Conservation (phyloP, 768 basidiomycete genomes). For the Leccinum variicolor region DNA sequence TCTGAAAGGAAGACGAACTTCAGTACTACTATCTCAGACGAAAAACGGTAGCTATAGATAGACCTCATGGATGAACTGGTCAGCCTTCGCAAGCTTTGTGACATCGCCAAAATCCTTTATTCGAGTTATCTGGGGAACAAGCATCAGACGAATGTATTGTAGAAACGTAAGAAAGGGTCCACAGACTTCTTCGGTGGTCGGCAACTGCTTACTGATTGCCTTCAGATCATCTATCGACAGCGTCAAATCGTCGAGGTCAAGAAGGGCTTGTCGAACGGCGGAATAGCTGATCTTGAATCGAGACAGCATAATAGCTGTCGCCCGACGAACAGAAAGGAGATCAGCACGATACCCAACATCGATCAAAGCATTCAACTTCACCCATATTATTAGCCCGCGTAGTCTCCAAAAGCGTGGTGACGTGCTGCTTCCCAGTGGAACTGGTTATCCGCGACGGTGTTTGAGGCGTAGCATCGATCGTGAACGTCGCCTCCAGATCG, state of each 20-base stretch:
- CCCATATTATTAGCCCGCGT: conserved; percentile 84
- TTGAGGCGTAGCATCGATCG: conserved; percentile 46
- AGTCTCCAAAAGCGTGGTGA: conserved; percentile 73
- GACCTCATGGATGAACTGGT: conserved; percentile 80
- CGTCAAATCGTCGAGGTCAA: conserved; percentile 66
- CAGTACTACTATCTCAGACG: background rate
- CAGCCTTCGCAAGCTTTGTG: conserved; percentile 73
- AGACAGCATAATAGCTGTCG: conserved; percentile 78
- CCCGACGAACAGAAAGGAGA: background rate
- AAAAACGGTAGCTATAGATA: conserved; percentile 16
- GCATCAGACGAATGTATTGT: background rate
- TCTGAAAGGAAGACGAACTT: conserved; percentile 39
- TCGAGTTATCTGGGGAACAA: conserved; percentile 47
- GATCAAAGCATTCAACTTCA: conserved; percentile 26
- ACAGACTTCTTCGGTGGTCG: conserved; percentile 76
- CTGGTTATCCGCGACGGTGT: conserved; percentile 40
- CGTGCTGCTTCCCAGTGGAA: conserved; percentile 51
- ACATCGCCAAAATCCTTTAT: conserved; percentile 71
- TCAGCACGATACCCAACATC: background rate
- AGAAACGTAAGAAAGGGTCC: background rate
- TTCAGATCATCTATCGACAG: conserved; percentile 73
- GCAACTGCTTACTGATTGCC: conserved; percentile 70
- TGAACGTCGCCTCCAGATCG: conserved; percentile 74
- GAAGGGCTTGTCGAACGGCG: conserved; percentile 66
- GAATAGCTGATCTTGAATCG: conserved; percentile 63